phyloP scores from a whole-genome alignment of 2,329 filamentous ascomycete species.

The Pestalotiopsis sp. region DNA sequence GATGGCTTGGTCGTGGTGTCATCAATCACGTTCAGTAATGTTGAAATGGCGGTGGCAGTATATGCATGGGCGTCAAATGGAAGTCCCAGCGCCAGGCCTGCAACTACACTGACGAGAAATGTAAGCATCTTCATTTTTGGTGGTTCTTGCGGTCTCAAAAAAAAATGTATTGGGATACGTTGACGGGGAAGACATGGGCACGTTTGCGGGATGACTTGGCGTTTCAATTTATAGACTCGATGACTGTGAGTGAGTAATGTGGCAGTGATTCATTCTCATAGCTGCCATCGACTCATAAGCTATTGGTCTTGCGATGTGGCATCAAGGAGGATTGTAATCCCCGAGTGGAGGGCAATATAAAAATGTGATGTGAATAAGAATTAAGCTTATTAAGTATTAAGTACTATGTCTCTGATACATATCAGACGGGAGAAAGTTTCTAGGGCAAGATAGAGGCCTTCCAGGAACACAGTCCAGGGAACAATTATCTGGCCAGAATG shows the following conservation, averaged over 20 bases:
- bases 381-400: neutral
- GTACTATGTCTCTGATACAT: neutral
- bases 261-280: too few species aligned
- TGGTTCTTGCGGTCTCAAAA: too few species aligned
- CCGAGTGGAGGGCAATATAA: neutral
- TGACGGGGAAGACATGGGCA: too few species aligned
- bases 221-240: too few species aligned
- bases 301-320: too few species aligned
- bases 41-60: neutral
- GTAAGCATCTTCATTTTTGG: neutral
- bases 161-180: too few species aligned
- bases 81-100: neutral
- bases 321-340: too few species aligned
- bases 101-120: neutral
- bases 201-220: too few species aligned
- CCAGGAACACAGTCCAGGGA: neutral
- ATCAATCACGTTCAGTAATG: neutral
- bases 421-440: neutral
- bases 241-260: too few species aligned
- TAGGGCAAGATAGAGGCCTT: too few species aligned
- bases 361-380: neutral
- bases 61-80: neutral
- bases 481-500: neutral
- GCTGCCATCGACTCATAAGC: too few species aligned
- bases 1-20: neutral